Evolutionary conservation across 371 early-diverging fungal species (phyloP).

Genomic region (Mortierella sp.): DNA sequence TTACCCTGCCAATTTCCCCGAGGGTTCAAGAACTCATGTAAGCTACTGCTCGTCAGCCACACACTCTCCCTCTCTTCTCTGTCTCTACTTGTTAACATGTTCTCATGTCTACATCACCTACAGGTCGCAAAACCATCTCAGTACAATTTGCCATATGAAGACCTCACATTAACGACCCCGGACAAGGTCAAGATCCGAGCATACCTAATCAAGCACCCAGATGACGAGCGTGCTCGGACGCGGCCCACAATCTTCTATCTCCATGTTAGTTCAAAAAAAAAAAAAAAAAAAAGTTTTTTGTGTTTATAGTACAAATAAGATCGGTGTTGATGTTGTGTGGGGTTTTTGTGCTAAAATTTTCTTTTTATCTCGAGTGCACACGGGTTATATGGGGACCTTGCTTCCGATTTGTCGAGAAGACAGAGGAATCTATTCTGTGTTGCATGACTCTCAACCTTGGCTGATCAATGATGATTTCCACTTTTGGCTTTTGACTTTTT

Average conservation of each 20-base stretch:
- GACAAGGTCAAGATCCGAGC: constrained; percentile 86
- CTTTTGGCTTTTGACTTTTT: background rate
- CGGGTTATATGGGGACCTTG: background rate
- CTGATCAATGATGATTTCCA: background rate
- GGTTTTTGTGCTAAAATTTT: no score
- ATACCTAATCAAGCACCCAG: constrained; percentile 78
- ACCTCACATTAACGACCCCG: constrained; percentile 76
- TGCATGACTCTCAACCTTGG: no score
- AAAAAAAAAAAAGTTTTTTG: no score
- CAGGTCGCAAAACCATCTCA: constrained; percentile 83
- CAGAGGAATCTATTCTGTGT: no score
- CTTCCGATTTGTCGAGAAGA: background rate
- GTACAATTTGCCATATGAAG: constrained; percentile 81
- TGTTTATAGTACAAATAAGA: no score
- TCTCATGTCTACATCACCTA: background rate
- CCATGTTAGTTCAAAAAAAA: constrained; percentile 75
- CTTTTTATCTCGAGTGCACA: background rate
- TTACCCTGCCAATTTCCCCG: constrained; percentile 87
- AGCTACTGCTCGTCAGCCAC: background rate
- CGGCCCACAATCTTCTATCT: constrained; percentile 87
- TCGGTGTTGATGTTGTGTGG: no score
- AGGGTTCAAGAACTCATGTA: constrained; percentile 80
- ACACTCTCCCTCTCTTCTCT: no score
- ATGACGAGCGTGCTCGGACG: constrained; percentile 66
- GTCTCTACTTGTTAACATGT: background rate